phyloP scores from a whole-genome alignment of 371 early-diverging fungal species.

The Mortierella sp. region DNA sequence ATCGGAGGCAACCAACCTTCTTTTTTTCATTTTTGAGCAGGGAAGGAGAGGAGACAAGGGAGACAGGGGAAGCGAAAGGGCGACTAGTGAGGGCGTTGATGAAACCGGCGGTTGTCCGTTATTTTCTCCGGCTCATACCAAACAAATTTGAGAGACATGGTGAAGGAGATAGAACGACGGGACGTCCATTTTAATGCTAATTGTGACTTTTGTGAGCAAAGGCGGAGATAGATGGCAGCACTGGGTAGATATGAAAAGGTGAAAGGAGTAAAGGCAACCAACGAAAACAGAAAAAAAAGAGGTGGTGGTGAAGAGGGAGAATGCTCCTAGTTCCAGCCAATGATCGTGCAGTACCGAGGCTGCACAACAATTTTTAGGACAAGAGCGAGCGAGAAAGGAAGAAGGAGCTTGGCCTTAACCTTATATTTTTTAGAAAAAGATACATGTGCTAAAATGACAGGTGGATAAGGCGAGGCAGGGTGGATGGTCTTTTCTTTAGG shows the following conservation, averaged over 20 bases:
- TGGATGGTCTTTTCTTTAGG: neutral
- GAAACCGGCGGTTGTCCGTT: neutral
- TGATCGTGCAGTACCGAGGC: neutral
- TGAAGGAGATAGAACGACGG: neutral
- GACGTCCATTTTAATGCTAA: neutral
- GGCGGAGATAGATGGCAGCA: neutral
- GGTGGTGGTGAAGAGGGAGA: neutral
- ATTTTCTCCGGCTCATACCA: constrained; percentile 3
- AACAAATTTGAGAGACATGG: neutral
- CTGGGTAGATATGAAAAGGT: neutral
- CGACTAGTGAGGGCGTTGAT: neutral
- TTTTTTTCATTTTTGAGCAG: neutral
- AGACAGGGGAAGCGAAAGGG: neutral
- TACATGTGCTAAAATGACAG: constrained; percentile 1
- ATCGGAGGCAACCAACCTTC: neutral
- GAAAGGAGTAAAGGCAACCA: neutral
- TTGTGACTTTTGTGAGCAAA: neutral
- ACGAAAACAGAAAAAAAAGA: neutral
- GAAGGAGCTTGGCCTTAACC: neutral
- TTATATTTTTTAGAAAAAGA: neutral
- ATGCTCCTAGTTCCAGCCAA: neutral
- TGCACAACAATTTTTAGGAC: neutral
- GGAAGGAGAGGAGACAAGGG: neutral
- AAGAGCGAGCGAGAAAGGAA: too few species aligned
- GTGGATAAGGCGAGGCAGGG: neutral